Conservation (phyloP, 2,329 filamentous ascomycete species). For the Bipolaris sorokiniana region DNA sequence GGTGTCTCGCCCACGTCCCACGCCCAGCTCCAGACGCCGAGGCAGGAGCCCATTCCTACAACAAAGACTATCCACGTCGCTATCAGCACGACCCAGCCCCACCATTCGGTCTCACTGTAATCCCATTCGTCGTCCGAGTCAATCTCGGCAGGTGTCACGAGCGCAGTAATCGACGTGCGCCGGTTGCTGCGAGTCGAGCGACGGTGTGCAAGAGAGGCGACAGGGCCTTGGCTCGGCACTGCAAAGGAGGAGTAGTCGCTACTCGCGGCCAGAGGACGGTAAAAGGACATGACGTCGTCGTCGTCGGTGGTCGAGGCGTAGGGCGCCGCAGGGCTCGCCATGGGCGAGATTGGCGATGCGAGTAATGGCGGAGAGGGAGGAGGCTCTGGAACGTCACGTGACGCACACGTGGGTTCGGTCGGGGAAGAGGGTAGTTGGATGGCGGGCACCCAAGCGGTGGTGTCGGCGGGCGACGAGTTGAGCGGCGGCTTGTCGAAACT, state of each 20-base stretch:
- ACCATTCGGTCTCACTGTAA: constrained; percentile 95
- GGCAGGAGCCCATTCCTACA: constrained; percentile 92
- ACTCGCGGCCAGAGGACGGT: constrained; percentile 46
- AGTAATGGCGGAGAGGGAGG: constrained; percentile 47
- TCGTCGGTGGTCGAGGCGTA: constrained; percentile 82
- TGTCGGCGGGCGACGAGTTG: constrained; percentile 43
- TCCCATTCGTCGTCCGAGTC: constrained; percentile 70
- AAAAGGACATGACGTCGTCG: constrained; percentile 75
- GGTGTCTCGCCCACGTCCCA: constrained; percentile 98
- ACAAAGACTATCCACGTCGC: constrained; percentile 97
- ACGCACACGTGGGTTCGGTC: constrained; percentile 9
- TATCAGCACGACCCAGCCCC: constrained; percentile 92
- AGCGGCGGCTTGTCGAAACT: constrained; percentile 48
- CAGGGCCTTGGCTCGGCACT: constrained; percentile 24
- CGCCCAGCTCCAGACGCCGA: constrained; percentile 97
- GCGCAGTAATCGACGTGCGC: constrained; percentile 30
- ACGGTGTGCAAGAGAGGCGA: constrained; percentile 38
- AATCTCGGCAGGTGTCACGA: constrained; percentile 33
- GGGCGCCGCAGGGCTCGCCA: constrained; percentile 62
- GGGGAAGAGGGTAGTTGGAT: constrained; percentile 24
- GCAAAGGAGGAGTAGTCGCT: constrained; percentile 52
- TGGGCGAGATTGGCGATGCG: constrained; percentile 45
- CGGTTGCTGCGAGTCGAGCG: constrained; percentile 39
- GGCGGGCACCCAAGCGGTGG: constrained; percentile 28
- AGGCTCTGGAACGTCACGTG: constrained; percentile 17